Conservation (phyloP, 2,329 filamentous ascomycete species). For the Penicillium psychrosexuale region DNA sequence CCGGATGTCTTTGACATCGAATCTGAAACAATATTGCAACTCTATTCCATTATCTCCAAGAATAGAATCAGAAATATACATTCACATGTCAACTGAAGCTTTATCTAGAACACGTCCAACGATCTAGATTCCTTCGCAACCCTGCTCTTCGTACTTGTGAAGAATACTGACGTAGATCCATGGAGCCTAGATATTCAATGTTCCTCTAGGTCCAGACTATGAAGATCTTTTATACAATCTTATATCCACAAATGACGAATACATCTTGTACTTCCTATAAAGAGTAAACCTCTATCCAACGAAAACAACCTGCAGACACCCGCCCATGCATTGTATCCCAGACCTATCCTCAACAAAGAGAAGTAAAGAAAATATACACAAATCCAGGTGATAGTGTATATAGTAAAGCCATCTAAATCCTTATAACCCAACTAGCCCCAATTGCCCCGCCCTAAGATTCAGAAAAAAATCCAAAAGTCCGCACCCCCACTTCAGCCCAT, state of each 20-base stretch:
- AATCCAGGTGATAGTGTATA: not conserved
- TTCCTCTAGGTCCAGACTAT: not conserved
- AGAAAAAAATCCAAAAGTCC: not conserved
- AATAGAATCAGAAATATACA: not conserved
- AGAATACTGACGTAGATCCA: not conserved
- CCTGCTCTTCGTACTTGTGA: not conserved
- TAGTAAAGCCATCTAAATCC: not conserved
- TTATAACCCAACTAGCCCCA: slow-evolving; percentile 4
- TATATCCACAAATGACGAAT: not conserved
- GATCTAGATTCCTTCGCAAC: not conserved
- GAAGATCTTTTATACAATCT: not conserved
- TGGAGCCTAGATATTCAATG: not conserved
- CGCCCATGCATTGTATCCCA: slow-evolving; percentile 2
- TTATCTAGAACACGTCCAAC: not conserved
- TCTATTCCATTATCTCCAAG: not conserved
- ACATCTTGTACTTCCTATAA: not conserved
- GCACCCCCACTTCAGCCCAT: slow-evolving; percentile 1
- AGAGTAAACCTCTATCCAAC: not conserved
- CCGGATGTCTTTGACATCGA: not conserved
- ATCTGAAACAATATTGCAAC: not conserved
- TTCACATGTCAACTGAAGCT: not conserved
- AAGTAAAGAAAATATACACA: not conserved
- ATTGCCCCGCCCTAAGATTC: slow-evolving; percentile 11
- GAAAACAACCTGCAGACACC: not conserved
- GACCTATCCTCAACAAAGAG: not conserved